phyloP scores from a whole-genome alignment of 768 basidiomycete genomes.

The Aureoboletus auriporus region DNA sequence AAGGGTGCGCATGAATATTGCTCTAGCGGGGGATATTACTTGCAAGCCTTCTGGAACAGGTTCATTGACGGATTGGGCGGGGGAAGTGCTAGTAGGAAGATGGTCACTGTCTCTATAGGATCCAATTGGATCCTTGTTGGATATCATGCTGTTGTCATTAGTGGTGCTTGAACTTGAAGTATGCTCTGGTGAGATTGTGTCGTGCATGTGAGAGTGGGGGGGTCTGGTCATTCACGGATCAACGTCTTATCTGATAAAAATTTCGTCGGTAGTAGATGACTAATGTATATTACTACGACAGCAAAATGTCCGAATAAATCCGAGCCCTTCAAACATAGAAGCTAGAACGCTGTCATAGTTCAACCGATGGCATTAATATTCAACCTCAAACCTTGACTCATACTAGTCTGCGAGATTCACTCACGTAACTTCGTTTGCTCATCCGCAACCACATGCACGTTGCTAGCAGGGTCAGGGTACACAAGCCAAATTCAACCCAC shows the following conservation, averaged over 20 bases:
- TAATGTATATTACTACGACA: constrained; percentile 11
- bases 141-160: neutral
- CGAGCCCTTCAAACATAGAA: constrained; percentile 25
- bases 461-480: constrained; percentile 48
- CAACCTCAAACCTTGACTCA: constrained; percentile 27
- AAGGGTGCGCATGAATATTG: constrained; percentile 49
- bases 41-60: neutral
- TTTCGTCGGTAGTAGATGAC: constrained; percentile 9
- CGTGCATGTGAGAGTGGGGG: neutral
- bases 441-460: constrained; percentile 52
- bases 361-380: constrained; percentile 7
- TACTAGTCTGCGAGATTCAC: constrained; percentile 41
- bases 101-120: neutral
- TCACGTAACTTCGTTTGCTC: constrained; percentile 36
- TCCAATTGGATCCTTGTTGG: neutral
- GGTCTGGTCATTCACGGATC: neutral
- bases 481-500: constrained; percentile 71
- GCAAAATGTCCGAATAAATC: neutral
- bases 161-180: neutral
- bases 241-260: constrained; percentile 25
- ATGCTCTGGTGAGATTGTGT: constrained; percentile 1
- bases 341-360: constrained; percentile 28
- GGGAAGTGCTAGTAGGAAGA: neutral
- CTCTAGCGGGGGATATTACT: constrained; percentile 27
- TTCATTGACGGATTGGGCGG: neutral